A percentile compares a stretch with the other conserved stretches of the same genome.
phyloP scores from a whole-genome alignment of 2,329 filamentous ascomycete species.

The Biscogniauxia mediterranea region DNA sequence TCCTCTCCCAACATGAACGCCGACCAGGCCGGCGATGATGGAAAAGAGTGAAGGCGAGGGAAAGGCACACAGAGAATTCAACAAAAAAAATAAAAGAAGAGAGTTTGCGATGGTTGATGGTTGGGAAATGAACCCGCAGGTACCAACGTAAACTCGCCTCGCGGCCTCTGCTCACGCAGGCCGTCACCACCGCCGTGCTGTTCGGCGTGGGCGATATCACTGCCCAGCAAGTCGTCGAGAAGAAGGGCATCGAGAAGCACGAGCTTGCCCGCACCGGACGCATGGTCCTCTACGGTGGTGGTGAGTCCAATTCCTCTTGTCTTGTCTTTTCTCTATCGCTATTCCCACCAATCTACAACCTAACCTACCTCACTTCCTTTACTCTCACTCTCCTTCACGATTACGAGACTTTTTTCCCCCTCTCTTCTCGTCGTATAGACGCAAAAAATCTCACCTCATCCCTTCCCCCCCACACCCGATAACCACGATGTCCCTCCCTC shows the following conservation, averaged over 20 bases:
- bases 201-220: slow-evolving; percentile 90
- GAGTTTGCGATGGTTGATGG: background rate
- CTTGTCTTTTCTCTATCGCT: slow-evolving; percentile 3
- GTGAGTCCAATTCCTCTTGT: slow-evolving; percentile 44
- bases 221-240: slow-evolving; percentile 88
- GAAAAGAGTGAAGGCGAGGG: background rate
- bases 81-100: background rate
- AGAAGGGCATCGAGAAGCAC: slow-evolving; percentile 73
- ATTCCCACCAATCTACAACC: background rate
- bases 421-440: too few relatives aligned
- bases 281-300: slow-evolving; percentile 78
- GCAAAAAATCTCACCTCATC: background rate
- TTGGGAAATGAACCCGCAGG: slow-evolving; percentile 46
- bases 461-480: slow-evolving; percentile 1
- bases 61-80: background rate
- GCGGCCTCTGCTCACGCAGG: slow-evolving; percentile 85
- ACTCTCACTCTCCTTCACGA: background rate
- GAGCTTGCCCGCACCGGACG: slow-evolving; percentile 69
- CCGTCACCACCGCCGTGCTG: slow-evolving; percentile 83
- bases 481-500: slow-evolving; percentile 3
- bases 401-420: background rate
- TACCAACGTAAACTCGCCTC: slow-evolving; percentile 81
- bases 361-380: background rate
- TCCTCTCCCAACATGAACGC: background rate
- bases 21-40: background rate